A percentile compares a stretch with the other conserved stretches of the same genome.
These are phyloP conservation scores for Friedmanniomyces simplex DNA, from an alignment of 495 filamentous ascomycete genomes.

Conservation along the genomic window DNA sequence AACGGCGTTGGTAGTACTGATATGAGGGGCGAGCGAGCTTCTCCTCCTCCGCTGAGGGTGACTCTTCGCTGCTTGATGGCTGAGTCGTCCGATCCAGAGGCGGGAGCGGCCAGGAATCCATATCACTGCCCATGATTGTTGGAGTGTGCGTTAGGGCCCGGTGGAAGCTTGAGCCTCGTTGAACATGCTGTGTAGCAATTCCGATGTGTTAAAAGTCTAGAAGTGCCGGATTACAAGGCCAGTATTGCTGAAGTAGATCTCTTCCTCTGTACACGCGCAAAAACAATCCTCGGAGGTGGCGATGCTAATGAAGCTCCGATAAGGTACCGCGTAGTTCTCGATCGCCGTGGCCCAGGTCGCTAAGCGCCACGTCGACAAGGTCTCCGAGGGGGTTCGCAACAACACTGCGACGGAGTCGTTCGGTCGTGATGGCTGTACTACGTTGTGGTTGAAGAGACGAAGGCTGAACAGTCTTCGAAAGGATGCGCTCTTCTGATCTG, in stretches of 20 bases:
- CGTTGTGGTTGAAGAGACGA: background rate
- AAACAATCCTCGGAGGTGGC: no score
- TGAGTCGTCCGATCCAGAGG: background rate
- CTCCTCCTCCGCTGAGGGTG: background rate
- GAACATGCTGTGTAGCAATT: background rate
- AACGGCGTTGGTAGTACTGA: background rate
- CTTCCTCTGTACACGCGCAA: background rate
- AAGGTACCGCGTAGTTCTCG: background rate
- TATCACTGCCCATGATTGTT: background rate
- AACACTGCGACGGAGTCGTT: no score
- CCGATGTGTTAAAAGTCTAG: background rate
- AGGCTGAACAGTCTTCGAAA: background rate
- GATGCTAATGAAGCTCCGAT: background rate
- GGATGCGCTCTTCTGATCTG: background rate
- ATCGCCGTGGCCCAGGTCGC: background rate
- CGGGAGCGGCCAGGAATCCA: background rate
- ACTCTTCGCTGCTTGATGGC: background rate
- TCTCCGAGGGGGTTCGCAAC: no score
- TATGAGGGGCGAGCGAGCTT: background rate
- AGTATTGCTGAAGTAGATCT: background rate
- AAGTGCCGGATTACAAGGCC: background rate
- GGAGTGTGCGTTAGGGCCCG: background rate
- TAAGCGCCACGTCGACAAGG: no score
- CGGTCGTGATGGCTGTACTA: background rate
- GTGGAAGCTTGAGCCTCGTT: background rate